Conservation (phyloP, 106 monocot species). For the Allium sativum region DNA sequence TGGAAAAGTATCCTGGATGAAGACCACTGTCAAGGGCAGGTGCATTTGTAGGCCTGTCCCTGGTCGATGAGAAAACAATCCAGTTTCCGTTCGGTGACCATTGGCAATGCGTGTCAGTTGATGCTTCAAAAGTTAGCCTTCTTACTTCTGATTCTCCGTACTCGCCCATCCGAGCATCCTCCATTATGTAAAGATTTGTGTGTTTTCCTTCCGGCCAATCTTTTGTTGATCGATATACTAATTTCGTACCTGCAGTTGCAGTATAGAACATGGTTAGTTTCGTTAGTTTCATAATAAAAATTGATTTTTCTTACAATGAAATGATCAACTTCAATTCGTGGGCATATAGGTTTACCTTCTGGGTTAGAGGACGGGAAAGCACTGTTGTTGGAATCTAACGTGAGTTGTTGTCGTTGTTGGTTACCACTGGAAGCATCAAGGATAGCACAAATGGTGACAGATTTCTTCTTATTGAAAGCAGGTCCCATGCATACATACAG, state of each 20-base stretch:
- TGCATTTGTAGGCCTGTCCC: background rate
- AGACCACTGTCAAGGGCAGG: background rate
- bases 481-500: background rate
- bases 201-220: background rate
- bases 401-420: background rate
- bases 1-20: background rate
- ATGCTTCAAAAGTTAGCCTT: background rate
- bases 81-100: slow-evolving; percentile 2
- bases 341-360: background rate
- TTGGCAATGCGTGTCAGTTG: slow-evolving; percentile 1
- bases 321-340: background rate
- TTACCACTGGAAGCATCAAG: background rate
- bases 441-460: background rate
- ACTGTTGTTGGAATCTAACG: background rate
- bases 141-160: background rate
- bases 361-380: slow-evolving; percentile 2
- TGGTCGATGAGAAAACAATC: background rate
- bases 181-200: slow-evolving; percentile 2
- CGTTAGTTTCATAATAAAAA: background rate
- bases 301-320: background rate
- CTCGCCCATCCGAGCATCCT: background rate
- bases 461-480: background rate
- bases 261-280: background rate
- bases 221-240: slow-evolving; percentile 3
- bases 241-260: background rate